phyloP scores from a whole-genome alignment of 108 stramenopile genomes.

The Nitzschia sp. region DNA sequence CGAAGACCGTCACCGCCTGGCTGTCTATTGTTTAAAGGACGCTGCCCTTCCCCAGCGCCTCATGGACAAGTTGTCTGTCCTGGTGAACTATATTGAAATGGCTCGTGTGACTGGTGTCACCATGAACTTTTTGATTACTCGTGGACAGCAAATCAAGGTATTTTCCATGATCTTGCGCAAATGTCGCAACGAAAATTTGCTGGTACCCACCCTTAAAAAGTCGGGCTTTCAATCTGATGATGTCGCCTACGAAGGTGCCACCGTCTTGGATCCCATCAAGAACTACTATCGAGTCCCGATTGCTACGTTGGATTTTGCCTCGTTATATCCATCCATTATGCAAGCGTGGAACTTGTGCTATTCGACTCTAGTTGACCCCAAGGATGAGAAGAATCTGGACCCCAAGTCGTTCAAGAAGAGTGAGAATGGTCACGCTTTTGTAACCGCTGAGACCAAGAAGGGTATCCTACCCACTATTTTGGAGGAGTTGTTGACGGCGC shows the following conservation, averaged over 20 bases:
- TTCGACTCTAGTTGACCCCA: conserved; percentile 86
- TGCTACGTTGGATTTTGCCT: conserved; percentile 99
- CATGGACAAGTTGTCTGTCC: conserved; percentile 96
- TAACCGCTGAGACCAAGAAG: conserved; percentile 87
- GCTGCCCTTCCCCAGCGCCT: conserved; percentile 93
- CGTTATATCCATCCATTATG: conserved; percentile 99
- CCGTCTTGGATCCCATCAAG: conserved; percentile 98
- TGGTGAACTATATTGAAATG: conserved; percentile 99
- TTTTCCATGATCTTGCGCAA: conserved; percentile 98
- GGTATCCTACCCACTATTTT: conserved; percentile 98
- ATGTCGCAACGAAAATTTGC: conserved; percentile 84
- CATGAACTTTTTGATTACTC: conserved; percentile 91
- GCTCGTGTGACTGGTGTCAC: conserved; percentile 99
- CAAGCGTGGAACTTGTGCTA: conserved; percentile 99
- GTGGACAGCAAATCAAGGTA: conserved; percentile 99
- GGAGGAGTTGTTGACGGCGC: conserved; percentile 73
- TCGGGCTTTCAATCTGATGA: conserved; percentile 61
- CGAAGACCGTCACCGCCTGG: conserved; percentile 97
- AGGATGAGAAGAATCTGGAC: conserved; percentile 71
- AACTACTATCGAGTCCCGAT: conserved; percentile 98
- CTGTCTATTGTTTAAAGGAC: conserved; percentile 99
- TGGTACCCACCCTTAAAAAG: conserved; percentile 93
- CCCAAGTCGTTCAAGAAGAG: conserved; percentile 84
- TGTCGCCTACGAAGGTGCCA: conserved; percentile 97
- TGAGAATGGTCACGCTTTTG: conserved; percentile 93